Conservation (phyloP, 202 grass and related monocot species). For the Panicum virgatum region DNA sequence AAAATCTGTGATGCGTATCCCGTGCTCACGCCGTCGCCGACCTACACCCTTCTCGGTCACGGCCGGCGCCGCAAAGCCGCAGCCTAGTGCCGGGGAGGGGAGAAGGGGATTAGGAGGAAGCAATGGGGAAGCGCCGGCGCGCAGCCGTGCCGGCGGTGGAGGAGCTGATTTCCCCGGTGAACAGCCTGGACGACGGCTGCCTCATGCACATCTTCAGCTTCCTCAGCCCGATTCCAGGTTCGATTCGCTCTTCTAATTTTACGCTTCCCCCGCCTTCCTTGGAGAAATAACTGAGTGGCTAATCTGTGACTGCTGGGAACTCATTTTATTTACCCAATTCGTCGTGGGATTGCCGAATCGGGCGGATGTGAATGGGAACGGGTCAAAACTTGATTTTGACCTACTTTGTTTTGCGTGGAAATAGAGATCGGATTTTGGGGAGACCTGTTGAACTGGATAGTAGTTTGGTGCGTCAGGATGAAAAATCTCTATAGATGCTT, state of each 20-base stretch:
- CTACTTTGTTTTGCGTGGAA: neutral
- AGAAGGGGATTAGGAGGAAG: neutral
- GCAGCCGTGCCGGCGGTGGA: slow-evolving; percentile 9
- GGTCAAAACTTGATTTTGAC: slow-evolving; percentile 5
- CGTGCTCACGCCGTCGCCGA: slow-evolving; percentile 30
- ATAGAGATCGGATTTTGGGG: neutral
- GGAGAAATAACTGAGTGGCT: neutral
- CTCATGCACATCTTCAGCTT: slow-evolving; percentile 99
- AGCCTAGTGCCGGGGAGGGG: neutral
- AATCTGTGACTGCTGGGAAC: neutral
- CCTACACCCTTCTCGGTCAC: neutral
- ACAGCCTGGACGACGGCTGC: slow-evolving; percentile 85
- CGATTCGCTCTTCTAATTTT: neutral
- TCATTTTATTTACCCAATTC: neutral
- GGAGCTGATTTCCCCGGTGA: slow-evolving; percentile 45
- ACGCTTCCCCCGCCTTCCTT: neutral
- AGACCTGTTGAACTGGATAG: neutral
- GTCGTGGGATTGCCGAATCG: neutral
- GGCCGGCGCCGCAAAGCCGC: neutral
- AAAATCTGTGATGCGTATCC: slow-evolving; percentile 10
- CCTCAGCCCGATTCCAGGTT: slow-evolving; percentile 92
- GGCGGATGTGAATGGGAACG: neutral
- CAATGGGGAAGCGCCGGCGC: slow-evolving; percentile 48
- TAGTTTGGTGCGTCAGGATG: neutral
- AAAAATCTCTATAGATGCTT: neutral